Evolutionary conservation across 2,329 filamentous ascomycete genomes (phyloP), one percentile per base, ranked within the genome.

Genomic region (Xylaria sp.): DNA sequence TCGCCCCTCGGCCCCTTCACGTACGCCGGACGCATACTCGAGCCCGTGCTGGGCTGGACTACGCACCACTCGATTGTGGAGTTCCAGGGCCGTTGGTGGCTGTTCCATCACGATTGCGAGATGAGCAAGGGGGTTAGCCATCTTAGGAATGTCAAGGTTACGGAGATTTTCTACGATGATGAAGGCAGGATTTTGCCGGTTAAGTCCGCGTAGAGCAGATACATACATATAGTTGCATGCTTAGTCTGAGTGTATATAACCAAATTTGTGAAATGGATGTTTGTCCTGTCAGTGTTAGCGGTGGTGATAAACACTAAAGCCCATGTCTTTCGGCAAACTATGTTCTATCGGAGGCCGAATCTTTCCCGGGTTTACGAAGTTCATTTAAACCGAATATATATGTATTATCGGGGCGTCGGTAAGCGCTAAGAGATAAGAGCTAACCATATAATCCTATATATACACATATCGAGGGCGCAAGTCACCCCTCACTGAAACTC

Each of bases 1-100:
- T 87, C 76, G 59, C 90, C 90, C 0, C 76, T 86, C 10, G 90
- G 90, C 0, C 90, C 90, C 0, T 93, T 93, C 69, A 90, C 85
- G 1, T 93, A 92, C 64, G 83, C 80, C 0, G 90, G 90, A 0
- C 78, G 85, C 47, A 89, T 93, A 56, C 74, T 93, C 49, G 89
- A 92, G 79, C 90, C 90, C 0, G 90, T 93, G 4, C 75, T 90
- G 25, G 90, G 90, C 1, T 93, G 90, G 90, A 93, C 90, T 43
- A 93, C 90, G 56, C 90, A 93, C 76, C 90, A 93, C 74, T 90
- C 87, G 3, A 89, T 93, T 67, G 88, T 89, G 9, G 89, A 92
- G 79, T 91, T 90, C 71, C 74, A 85, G 75, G 88, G 84, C 3
- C 84, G 82, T 66, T 92, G 90, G 85, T 93, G 86, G 75, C 73